Evolutionary conservation across 2,329 filamentous ascomycete genomes (phyloP).

Genomic region (Sphaerulina musiva): DNA sequence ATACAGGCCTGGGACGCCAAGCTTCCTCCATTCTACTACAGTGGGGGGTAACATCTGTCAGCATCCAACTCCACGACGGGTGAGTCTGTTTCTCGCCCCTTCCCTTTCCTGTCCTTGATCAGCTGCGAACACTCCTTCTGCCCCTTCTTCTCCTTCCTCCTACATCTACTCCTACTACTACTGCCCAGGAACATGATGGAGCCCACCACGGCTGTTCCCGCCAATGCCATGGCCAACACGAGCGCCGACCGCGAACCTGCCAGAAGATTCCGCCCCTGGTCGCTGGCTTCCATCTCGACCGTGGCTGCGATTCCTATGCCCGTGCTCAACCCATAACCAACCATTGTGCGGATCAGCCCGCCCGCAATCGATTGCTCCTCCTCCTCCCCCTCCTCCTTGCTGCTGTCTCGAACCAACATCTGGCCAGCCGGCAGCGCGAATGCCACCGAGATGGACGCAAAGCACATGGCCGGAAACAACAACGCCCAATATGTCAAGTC

Average conservation of each 20-base stretch:
- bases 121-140: neutral
- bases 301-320: conserved; percentile 8
- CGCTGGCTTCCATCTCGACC: neutral
- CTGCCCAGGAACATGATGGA: conserved; percentile 5
- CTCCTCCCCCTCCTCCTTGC: neutral
- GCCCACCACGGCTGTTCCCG: conserved; percentile 2
- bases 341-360: neutral
- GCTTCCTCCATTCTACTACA: too few species aligned
- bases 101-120: neutral
- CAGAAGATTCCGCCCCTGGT: neutral
- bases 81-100: too few species aligned
- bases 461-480: conserved; percentile 6
- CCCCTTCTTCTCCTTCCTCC: too few species aligned
- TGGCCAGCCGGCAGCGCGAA: neutral
- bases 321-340: conserved; percentile 6
- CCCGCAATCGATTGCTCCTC: conserved; percentile 3
- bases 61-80: too few species aligned
- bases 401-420: neutral
- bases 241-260: conserved; percentile 5
- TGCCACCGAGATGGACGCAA: neutral
- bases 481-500: conserved; percentile 10
- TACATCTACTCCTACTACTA: neutral
- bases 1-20: too few species aligned
- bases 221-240: conserved; percentile 2
- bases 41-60: too few species aligned